Conservation (phyloP, 2,329 filamentous ascomycete species). For the Blastomyces parvus region DNA sequence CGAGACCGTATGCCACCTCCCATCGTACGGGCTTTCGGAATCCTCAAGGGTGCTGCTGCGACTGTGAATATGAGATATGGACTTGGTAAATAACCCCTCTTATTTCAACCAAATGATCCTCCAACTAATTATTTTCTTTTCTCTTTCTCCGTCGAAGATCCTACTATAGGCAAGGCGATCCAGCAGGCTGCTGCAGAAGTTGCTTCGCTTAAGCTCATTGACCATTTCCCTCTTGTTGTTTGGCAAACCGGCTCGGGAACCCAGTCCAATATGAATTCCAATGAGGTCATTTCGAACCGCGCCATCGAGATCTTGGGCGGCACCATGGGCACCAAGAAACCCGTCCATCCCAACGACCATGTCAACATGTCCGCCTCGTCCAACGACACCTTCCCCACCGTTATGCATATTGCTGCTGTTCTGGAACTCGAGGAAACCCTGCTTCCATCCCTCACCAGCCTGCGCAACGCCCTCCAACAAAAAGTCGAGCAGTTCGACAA, state of each 20-base stretch:
- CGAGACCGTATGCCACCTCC: conserved; percentile 96
- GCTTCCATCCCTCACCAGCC: conserved; percentile 68
- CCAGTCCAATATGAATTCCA: conserved; percentile 99
- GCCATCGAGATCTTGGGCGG: conserved; percentile 96
- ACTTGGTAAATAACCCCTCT: conserved; percentile 47
- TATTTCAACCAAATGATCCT: background rate
- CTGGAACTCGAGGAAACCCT: conserved; percentile 83
- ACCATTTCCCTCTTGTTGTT: conserved; percentile 97
- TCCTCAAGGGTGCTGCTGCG: conserved; percentile 92
- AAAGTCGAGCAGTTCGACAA: conserved; percentile 85
- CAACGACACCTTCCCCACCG: conserved; percentile 98
- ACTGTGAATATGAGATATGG: conserved; percentile 93
- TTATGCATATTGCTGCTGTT: conserved; percentile 98
- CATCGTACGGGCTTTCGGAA: conserved; percentile 86
- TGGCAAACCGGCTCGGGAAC: conserved; percentile 99
- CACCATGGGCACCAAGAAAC: conserved; percentile 91
- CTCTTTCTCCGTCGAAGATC: conserved; percentile 46
- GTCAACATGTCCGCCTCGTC: conserved; percentile 99
- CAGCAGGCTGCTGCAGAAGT: conserved; percentile 92
- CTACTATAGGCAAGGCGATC: conserved; percentile 83
- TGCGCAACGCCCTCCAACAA: conserved; percentile 73
- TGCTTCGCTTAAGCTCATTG: conserved; percentile 81
- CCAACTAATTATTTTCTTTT: conserved; percentile 17
- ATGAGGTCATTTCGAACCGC: conserved; percentile 98
- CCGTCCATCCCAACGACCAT: conserved; percentile 98